Conservation (phyloP, 2,329 filamentous ascomycete species). For the Remersonia thermophila region DNA sequence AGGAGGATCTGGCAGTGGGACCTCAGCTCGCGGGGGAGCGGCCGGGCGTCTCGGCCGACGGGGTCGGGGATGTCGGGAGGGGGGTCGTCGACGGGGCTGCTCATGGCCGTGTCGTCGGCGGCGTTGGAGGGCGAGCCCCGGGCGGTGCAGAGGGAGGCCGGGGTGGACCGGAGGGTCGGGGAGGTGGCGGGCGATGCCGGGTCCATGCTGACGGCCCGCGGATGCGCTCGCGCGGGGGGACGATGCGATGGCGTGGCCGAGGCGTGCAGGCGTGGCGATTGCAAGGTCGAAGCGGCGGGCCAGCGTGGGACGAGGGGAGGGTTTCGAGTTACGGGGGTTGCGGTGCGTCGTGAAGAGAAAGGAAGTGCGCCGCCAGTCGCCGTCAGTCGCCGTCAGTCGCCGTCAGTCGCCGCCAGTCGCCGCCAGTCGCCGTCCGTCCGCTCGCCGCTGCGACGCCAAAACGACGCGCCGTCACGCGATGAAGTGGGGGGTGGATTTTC, state of each 20-base stretch:
- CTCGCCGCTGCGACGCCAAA: conserved; percentile 3
- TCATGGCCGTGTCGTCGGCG: conserved; percentile 11
- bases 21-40: conserved; percentile 50
- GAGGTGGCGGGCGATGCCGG: conserved; percentile 14
- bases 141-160: conserved; percentile 13
- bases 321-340: not conserved
- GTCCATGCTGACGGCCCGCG: conserved; percentile 5
- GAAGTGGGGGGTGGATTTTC: no score
- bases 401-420: no score
- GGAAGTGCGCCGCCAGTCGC: not conserved
- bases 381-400: no score
- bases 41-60: conserved; percentile 41
- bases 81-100: conserved; percentile 8
- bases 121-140: conserved; percentile 7
- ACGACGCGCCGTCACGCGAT: conserved; percentile 8
- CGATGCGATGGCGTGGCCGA: no score
- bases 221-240: no score
- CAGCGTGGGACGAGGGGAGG: not conserved
- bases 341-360: not conserved
- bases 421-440: no score
- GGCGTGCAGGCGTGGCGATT: no score
- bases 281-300: no score
- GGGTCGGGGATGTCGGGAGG: not conserved
- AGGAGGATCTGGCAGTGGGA: conserved; percentile 59
- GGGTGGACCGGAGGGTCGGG: conserved; percentile 14